Evolutionary conservation across 164 flowering plant species (phyloP).

Genomic region (Piper longum): DNA sequence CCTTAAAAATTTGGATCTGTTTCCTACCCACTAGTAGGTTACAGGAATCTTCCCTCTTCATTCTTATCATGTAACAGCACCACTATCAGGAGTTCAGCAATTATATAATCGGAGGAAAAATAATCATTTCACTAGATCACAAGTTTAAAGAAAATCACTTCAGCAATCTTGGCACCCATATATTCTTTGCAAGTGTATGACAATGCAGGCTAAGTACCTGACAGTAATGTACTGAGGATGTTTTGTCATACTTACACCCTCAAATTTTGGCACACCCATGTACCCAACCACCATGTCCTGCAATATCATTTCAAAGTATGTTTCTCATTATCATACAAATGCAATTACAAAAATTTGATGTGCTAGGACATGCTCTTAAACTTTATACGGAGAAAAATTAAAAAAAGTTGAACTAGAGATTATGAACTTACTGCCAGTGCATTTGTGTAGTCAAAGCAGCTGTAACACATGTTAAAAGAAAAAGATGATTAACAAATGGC

Average conservation of each 20-base stretch:
- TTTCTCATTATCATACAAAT: not conserved
- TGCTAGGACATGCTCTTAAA: not conserved
- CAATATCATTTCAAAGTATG: not conserved
- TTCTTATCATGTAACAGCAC: no score
- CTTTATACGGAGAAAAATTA: no score
- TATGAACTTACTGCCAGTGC: constrained; percentile 69
- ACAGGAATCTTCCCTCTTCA: no score
- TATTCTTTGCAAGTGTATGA: not conserved
- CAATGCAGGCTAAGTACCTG: constrained; percentile 27
- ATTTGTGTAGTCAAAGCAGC: constrained; percentile 99
- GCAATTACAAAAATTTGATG: not conserved
- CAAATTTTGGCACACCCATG: constrained; percentile 97
- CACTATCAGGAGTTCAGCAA: not conserved
- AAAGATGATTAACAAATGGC: constrained; percentile 5
- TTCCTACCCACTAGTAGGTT: no score
- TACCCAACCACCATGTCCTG: constrained; percentile 98
- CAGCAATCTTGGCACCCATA: not conserved
- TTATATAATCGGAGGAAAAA: not conserved
- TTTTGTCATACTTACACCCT: constrained; percentile 78
- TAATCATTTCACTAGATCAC: not conserved
- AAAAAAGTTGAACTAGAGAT: not conserved
- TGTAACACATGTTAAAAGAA: constrained; percentile 25
- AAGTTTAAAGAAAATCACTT: no score
- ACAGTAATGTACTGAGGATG: constrained; percentile 99
- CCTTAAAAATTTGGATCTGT: no score